phyloP scores from a whole-genome alignment of 768 basidiomycete species.

The Fistulinella prunicolor region DNA sequence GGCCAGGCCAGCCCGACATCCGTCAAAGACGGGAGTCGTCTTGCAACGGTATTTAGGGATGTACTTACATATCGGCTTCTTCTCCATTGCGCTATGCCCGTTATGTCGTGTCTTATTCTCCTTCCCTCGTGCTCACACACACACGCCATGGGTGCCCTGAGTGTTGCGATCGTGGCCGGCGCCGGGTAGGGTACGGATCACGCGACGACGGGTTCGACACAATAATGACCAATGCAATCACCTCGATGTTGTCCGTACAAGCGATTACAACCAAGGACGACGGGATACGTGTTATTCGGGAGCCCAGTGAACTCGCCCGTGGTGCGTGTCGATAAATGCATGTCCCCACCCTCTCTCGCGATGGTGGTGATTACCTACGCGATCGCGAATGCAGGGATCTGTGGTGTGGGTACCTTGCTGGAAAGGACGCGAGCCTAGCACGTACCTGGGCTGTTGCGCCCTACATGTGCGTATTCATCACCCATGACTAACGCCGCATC shows the following conservation, averaged over 20 bases:
- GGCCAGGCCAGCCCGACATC: no score
- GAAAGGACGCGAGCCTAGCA: slow-evolving; percentile 1
- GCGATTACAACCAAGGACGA: neutral
- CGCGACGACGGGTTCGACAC: slow-evolving; percentile 37
- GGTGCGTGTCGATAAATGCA: slow-evolving; percentile 3
- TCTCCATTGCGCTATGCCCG: no score
- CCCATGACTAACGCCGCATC: no score
- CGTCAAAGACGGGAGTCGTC: no score
- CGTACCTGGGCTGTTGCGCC: neutral
- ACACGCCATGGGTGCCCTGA: neutral
- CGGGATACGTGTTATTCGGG: neutral
- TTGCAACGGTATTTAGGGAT: no score
- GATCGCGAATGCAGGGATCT: slow-evolving; percentile 14
- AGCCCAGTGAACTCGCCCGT: slow-evolving; percentile 12
- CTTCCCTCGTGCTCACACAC: no score
- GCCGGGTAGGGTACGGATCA: slow-evolving; percentile 47
- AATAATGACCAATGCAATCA: slow-evolving; percentile 47
- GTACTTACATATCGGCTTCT: neutral
- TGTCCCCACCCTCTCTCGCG: neutral
- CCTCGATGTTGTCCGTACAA: slow-evolving; percentile 1
- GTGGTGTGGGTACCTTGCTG: slow-evolving; percentile 3
- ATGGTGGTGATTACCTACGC: slow-evolving; percentile 2
- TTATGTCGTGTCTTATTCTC: no score
- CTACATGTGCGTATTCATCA: no score
- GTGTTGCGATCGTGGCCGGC: slow-evolving; percentile 45